Percentiles rank a stretch among this genome's conserved stretches.
Evolutionary conservation across 1,284 basidiomycete species (phyloP).

Genomic region (Termitomyces sp.): DNA sequence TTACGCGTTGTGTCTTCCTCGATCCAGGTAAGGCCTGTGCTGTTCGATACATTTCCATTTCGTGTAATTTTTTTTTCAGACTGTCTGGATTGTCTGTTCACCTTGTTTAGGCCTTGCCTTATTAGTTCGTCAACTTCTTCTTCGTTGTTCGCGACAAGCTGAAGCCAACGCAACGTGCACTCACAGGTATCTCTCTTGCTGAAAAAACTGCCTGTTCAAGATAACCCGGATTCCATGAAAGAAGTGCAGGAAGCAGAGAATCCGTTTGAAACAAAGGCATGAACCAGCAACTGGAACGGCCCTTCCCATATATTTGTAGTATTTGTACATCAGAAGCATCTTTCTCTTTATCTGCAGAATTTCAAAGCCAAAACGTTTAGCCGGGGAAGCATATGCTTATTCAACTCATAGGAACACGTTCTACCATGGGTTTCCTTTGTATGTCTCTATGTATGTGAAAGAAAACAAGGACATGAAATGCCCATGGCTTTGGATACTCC

Average conservation of each 20-base stretch:
- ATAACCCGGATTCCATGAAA: conserved; percentile 1
- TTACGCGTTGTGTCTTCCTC: conserved; percentile 46
- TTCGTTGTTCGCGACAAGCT: conserved; percentile 2
- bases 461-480: background rate
- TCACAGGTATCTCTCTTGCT: conserved; percentile 34
- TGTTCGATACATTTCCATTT: background rate
- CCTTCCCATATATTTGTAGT: background rate
- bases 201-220: conserved; percentile 29
- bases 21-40: conserved; percentile 41
- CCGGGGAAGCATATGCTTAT: background rate
- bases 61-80: conserved; percentile 30
- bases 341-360: background rate
- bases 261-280: conserved; percentile 1
- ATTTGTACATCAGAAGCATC: background rate
- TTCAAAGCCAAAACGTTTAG: background rate
- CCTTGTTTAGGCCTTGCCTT: conserved; percentile 53
- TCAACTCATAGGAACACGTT: background rate
- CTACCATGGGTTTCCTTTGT: background rate
- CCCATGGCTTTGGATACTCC: background rate
- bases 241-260: background rate
- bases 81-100: conserved; percentile 57
- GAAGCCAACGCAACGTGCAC: conserved; percentile 6
- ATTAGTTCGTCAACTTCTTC: conserved; percentile 34
- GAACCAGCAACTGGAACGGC: background rate
- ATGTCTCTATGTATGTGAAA: no score